Conservation (phyloP, 257 asterid genomes). For the Eustoma russellianum region DNA sequence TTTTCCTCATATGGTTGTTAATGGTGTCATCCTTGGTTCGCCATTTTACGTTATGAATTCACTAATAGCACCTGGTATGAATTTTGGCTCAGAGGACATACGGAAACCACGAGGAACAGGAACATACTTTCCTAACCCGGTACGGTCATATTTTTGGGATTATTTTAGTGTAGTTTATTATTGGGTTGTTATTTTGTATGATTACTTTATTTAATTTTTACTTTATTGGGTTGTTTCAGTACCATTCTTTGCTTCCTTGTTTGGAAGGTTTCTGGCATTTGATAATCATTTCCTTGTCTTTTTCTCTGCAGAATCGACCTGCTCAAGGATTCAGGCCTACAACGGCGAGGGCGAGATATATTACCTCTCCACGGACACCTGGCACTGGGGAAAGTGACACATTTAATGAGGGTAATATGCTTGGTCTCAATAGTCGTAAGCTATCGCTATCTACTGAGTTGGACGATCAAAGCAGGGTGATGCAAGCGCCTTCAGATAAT, state of each 20-base stretch:
- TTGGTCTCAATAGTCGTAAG: conserved; percentile 36
- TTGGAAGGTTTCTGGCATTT: conserved; percentile 8
- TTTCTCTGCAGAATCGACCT: conserved; percentile 31
- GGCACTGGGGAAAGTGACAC: conserved; percentile 21
- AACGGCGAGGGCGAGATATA: conserved; percentile 36
- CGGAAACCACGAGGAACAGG: conserved; percentile 79
- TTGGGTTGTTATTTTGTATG: too few species aligned
- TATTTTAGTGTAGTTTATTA: conserved; percentile 1
- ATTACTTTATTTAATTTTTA: too few species aligned
- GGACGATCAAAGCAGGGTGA: conserved; percentile 16
- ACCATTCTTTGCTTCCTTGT: not conserved
- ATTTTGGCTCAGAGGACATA: conserved; percentile 52
- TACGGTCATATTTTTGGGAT: conserved; percentile 17
- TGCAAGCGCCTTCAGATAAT: conserved; percentile 16
- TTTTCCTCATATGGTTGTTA: conserved; percentile 27
- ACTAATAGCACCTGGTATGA: conserved; percentile 23
- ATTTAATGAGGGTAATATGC: conserved; percentile 24
- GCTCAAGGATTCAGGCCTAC: conserved; percentile 41
- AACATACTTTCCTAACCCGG: conserved; percentile 70
- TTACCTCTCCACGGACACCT: conserved; percentile 27
- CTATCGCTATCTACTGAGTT: conserved; percentile 19
- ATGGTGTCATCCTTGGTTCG: conserved; percentile 27
- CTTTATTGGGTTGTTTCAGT: too few species aligned
- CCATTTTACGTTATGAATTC: conserved; percentile 24
- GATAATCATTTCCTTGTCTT: conserved; percentile 8